These are phyloP conservation scores for Colletotrichum brevisporum DNA, from an alignment of 2,329 filamentous ascomycete genomes.

Conservation along the genomic window DNA sequence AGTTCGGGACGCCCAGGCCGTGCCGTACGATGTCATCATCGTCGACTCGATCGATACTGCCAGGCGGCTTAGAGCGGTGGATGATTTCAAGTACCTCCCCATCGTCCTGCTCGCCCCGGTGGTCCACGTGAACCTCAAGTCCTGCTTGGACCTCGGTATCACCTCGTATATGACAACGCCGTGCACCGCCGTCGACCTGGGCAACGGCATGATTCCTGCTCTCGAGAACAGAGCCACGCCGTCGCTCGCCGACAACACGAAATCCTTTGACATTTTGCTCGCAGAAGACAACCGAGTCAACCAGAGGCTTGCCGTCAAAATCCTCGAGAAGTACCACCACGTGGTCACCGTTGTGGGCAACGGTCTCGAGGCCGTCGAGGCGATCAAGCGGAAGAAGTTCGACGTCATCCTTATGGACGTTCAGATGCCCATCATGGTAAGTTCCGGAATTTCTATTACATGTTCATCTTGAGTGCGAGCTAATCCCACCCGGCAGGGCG, in stretches of 20 bases:
- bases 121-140: conserved; percentile 93
- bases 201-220: conserved; percentile 95
- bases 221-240: conserved; percentile 94
- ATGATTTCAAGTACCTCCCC: conserved; percentile 98
- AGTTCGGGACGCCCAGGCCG: conserved; percentile 67
- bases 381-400: conserved; percentile 92
- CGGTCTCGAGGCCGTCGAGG: conserved; percentile 91
- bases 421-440: conserved; percentile 99
- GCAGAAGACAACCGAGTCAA: conserved; percentile 99
- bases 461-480: conserved; percentile 30
- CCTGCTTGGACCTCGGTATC: conserved; percentile 93
- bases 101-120: conserved; percentile 92
- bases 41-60: conserved; percentile 95
- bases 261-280: conserved; percentile 94
- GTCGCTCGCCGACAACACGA: conserved; percentile 91
- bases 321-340: conserved; percentile 96
- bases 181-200: conserved; percentile 92
- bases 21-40: conserved; percentile 93
- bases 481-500: conserved; percentile 70
- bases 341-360: conserved; percentile 95
- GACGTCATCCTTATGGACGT: conserved; percentile 99
- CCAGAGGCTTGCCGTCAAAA: conserved; percentile 95
- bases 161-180: conserved; percentile 99
- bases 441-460: conserved; percentile 46
- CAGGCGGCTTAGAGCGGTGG: conserved; percentile 85